phyloP scores from a whole-genome alignment of 257 asterid genomes.

The Pogostemon cablin region DNA sequence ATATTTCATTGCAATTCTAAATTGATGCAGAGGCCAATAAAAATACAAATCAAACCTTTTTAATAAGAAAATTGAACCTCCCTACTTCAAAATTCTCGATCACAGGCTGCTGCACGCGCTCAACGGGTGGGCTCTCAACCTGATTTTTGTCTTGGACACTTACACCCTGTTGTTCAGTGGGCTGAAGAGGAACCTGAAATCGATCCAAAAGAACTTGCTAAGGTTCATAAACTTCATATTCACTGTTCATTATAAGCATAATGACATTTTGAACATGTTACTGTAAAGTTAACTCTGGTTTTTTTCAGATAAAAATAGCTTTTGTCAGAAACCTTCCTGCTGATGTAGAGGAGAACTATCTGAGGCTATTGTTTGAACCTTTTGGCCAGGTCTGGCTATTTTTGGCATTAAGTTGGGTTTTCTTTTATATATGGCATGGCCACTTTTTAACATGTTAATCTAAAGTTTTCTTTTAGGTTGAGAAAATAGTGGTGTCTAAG shows the following conservation, averaged over 20 bases:
- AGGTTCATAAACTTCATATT: constrained; percentile 52
- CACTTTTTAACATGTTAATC: constrained; percentile 30
- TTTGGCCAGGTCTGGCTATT: constrained; percentile 69
- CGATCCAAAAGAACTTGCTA: constrained; percentile 64
- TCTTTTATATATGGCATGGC: constrained; percentile 18
- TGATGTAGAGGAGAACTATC: constrained; percentile 72
- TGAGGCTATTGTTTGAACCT: constrained; percentile 73
- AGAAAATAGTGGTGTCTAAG: constrained; percentile 70
- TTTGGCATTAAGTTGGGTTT: constrained; percentile 21
- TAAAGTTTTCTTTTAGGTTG: constrained; percentile 63
- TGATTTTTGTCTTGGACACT: constrained; percentile 78
- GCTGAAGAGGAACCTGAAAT: constrained; percentile 71
- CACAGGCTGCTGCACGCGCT: constrained; percentile 98
- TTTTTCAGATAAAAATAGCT: constrained; percentile 78
- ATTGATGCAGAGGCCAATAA: constrained; percentile 41
- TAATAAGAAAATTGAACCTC: constrained; percentile 50
- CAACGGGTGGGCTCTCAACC: constrained; percentile 74
- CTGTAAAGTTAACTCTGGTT: constrained; percentile 34
- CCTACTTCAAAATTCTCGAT: constrained; percentile 75
- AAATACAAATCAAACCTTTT: constrained; percentile 36
- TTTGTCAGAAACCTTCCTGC: constrained; percentile 74
- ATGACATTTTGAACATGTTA: constrained; percentile 22
- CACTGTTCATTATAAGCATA: constrained; percentile 23
- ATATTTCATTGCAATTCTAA: constrained; percentile 37
- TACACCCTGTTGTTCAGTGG: constrained; percentile 94